Evolutionary conservation across 2,329 filamentous ascomycete genomes (phyloP).

Genomic region (Penicillium sp.): DNA sequence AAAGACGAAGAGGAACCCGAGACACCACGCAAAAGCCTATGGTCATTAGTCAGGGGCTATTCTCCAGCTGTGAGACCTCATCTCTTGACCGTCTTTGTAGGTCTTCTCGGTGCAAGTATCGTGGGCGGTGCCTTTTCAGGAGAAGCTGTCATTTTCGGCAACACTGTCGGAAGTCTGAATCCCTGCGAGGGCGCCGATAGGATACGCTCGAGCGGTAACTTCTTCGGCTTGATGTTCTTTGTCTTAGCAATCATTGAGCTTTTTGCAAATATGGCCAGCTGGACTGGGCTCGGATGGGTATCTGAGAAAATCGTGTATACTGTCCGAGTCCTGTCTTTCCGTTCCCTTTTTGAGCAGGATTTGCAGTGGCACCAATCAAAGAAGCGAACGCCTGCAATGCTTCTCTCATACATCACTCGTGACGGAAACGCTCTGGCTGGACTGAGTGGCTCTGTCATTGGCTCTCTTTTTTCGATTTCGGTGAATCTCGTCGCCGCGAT

Average conservation of each 20-base stretch:
- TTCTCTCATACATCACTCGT: slow-evolving; percentile 63
- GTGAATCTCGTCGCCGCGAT: slow-evolving; percentile 65
- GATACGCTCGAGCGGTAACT: slow-evolving; percentile 46
- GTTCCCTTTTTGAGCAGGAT: slow-evolving; percentile 60
- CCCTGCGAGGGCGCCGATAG: slow-evolving; percentile 46
- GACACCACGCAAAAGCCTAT: slow-evolving; percentile 24
- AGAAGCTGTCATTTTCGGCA: slow-evolving; percentile 55
- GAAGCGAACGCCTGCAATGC: slow-evolving; percentile 53
- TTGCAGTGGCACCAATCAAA: slow-evolving; percentile 66
- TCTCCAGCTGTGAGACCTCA: slow-evolving; percentile 33
- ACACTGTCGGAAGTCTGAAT: slow-evolving; percentile 53
- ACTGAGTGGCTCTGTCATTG: slow-evolving; percentile 64
- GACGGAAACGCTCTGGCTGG: slow-evolving; percentile 63
- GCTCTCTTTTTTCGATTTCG: slow-evolving; percentile 61
- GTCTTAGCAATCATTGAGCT: slow-evolving; percentile 56
- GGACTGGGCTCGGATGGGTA: slow-evolving; percentile 52
- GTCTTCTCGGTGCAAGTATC: slow-evolving; percentile 47
- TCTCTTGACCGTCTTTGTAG: slow-evolving; percentile 41
- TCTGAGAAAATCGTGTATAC: slow-evolving; percentile 61
- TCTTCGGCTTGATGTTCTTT: slow-evolving; percentile 56
- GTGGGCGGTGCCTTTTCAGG: slow-evolving; percentile 55
- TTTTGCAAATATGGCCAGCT: slow-evolving; percentile 56
- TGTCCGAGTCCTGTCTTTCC: slow-evolving; percentile 58
- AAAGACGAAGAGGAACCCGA: slow-evolving; percentile 25
- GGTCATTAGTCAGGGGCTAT: slow-evolving; percentile 24